Evolutionary conservation across 1,139 yeast species (phyloP), one percentile per base, ranked within the genome.

Genomic region (Magnusiomyces ingens): DNA sequence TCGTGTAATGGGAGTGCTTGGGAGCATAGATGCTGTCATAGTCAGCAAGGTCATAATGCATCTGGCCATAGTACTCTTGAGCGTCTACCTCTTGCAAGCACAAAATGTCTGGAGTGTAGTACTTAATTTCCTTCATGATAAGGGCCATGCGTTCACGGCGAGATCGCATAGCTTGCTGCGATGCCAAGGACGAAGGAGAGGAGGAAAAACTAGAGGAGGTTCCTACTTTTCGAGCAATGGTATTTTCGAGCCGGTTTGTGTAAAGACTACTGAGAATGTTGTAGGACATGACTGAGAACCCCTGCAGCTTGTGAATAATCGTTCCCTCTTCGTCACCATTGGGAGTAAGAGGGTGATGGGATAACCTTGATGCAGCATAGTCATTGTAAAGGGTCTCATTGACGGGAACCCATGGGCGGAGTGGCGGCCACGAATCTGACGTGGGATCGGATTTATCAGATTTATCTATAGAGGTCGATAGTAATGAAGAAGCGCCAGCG

Each of bases 21-120:
- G 50, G 50, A 11, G 50, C 50, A 22, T 48, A 48, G 8, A 48
- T 43, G 21, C 50, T 48, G 40, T 48, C 50, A 26, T 48, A 48
- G 13, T 40, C 13, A n/a, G 50, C 36, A 11, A 48, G 21, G 12
- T 48, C 50, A 11, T 22, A 48, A 8, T 21, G 45, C 10, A 48
- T 38, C 38, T 48, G 50, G 29, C 38, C 29, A 15, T 38, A 38
- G 38, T 48, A 48, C 15, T 48, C 50, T 26, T 26, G 36, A 19
- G 50, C 44, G 26, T 48, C 50, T 2, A 48, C 44, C 26, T 48
- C 50, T 22, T 48, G 50, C 11, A 48, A 15, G 17, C 50, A 48
- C 17, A 48, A 37, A 15, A 48, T 48, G 26, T 48, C 50, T 3
- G 50, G 50, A 12, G 38, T 48, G 44, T 48, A 40, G 13, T 22